Evolutionary conservation across 2,329 filamentous ascomycete species (phyloP).

Genomic region (Cytospora paraplurivora): DNA sequence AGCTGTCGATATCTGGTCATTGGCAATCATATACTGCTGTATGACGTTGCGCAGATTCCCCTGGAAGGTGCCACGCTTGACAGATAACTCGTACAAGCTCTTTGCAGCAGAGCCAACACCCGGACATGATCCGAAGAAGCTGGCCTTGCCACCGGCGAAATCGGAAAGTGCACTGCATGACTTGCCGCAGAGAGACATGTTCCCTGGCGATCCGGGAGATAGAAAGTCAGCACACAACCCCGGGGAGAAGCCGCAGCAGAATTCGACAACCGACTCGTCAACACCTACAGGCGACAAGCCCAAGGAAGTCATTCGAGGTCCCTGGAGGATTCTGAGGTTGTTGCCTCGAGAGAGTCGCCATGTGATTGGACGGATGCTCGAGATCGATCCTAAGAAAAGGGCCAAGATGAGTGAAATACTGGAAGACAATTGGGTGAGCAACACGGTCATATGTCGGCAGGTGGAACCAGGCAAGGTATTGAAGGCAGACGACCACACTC

Average conservation of each 20-base stretch:
- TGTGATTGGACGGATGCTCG: constrained; percentile 90
- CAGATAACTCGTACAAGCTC: constrained; percentile 92
- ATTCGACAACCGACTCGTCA: constrained; percentile 30
- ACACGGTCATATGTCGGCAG: constrained; percentile 81
- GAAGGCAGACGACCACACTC: constrained; percentile 75
- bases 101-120: constrained; percentile 86
- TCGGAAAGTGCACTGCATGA: constrained; percentile 49
- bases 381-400: constrained; percentile 79
- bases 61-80: constrained; percentile 91
- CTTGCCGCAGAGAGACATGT: constrained; percentile 44
- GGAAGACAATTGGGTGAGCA: constrained; percentile 85
- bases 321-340: constrained; percentile 84
- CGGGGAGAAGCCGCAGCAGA: constrained; percentile 36
- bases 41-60: constrained; percentile 95
- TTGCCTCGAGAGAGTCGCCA: constrained; percentile 87
- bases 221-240: constrained; percentile 22
- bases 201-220: constrained; percentile 38
- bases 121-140: constrained; percentile 62
- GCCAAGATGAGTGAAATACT: constrained; percentile 86
- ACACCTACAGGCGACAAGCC: constrained; percentile 47
- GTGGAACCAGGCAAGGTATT: constrained; percentile 69
- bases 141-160: constrained; percentile 50
- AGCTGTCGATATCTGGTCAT: constrained; percentile 94
- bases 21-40: constrained; percentile 98
- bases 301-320: constrained; percentile 84